phyloP scores from a whole-genome alignment of 2,329 filamentous ascomycete species.

The Zasmidium angulare region DNA sequence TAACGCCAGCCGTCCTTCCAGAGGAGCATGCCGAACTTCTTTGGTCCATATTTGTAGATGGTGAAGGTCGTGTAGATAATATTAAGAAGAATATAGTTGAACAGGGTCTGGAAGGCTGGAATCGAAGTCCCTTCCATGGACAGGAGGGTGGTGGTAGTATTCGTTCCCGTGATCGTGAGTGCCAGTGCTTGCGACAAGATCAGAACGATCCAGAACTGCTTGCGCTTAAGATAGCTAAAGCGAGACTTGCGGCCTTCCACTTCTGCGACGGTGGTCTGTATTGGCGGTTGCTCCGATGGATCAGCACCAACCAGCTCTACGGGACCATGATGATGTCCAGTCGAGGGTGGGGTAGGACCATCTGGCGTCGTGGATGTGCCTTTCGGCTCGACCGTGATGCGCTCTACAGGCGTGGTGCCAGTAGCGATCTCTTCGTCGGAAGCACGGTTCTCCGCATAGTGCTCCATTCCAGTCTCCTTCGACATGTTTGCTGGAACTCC shows the following conservation, averaged over 20 bases:
- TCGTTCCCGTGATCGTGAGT: conserved; percentile 87
- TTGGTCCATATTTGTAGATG: conserved; percentile 74
- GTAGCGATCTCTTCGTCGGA: conserved; percentile 16
- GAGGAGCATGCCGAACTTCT: conserved; percentile 65
- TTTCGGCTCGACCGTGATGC: conserved; percentile 34
- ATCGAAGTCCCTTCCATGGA: conserved; percentile 69
- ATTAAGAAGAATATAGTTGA: conserved; percentile 87
- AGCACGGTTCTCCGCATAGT: neutral
- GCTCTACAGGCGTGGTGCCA: conserved; percentile 24
- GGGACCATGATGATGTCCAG: conserved; percentile 33
- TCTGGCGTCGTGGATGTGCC: conserved; percentile 23
- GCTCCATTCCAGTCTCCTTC: conserved; percentile 9
- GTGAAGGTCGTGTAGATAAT: conserved; percentile 79
- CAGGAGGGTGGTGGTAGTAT: conserved; percentile 83
- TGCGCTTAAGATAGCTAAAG: conserved; percentile 73
- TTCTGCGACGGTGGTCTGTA: conserved; percentile 41
- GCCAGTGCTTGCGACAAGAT: conserved; percentile 74
- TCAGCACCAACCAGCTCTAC: conserved; percentile 37
- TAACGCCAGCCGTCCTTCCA: conserved; percentile 85
- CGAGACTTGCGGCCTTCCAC: conserved; percentile 48
- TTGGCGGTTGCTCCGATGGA: conserved; percentile 26
- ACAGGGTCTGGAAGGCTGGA: conserved; percentile 91
- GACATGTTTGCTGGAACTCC: conserved; percentile 10
- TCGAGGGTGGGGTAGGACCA: conserved; percentile 21
- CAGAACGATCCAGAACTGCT: conserved; percentile 85